These are phyloP conservation scores for Malus asiatica DNA, from an alignment of 306 rosid species.

Conservation along the genomic window DNA sequence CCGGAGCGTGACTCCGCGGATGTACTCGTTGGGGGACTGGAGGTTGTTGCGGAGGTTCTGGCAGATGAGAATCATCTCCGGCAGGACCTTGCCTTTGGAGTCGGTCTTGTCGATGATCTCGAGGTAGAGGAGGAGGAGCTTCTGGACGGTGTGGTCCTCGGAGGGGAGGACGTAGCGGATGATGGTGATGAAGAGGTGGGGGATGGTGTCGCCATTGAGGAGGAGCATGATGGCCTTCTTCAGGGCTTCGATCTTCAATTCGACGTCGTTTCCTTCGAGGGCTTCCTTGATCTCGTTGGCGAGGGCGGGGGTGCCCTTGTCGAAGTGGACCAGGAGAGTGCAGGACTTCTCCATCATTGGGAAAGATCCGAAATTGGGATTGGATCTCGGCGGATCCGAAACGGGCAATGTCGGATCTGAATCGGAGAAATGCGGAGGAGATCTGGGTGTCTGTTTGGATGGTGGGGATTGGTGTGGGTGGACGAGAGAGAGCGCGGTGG, in stretches of 20 bases:
- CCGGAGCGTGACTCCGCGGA: constrained; percentile 84
- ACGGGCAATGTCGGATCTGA: not conserved
- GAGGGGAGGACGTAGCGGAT: constrained; percentile 90
- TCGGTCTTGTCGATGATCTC: constrained; percentile 95
- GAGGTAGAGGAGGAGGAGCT: constrained; percentile 83
- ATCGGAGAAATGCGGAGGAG: not conserved
- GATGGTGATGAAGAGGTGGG: constrained; percentile 86
- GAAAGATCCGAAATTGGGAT: not conserved
- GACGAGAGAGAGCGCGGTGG: not conserved
- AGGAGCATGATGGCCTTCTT: constrained; percentile 88
- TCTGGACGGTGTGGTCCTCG: constrained; percentile 93
- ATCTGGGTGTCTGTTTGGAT: not conserved
- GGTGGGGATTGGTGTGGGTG: not conserved
- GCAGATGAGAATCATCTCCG: constrained; percentile 95
- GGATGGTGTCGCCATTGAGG: constrained; percentile 85
- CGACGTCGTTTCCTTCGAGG: constrained; percentile 70
- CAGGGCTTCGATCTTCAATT: constrained; percentile 65
- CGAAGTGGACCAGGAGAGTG: constrained; percentile 78
- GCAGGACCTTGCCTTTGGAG: constrained; percentile 74
- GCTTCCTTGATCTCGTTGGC: constrained; percentile 89
- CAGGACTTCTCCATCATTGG: constrained; percentile 77
- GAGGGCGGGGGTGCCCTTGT: constrained; percentile 81
- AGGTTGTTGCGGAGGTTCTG: constrained; percentile 94
- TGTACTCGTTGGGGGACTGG: constrained; percentile 84
- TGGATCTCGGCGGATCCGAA: constrained; percentile 11